A percentile compares a stretch with the other conserved stretches of the same genome.
These are phyloP conservation scores for Geosmithia flava DNA, from an alignment of 2,329 filamentous ascomycete species.

Conservation along the genomic window DNA sequence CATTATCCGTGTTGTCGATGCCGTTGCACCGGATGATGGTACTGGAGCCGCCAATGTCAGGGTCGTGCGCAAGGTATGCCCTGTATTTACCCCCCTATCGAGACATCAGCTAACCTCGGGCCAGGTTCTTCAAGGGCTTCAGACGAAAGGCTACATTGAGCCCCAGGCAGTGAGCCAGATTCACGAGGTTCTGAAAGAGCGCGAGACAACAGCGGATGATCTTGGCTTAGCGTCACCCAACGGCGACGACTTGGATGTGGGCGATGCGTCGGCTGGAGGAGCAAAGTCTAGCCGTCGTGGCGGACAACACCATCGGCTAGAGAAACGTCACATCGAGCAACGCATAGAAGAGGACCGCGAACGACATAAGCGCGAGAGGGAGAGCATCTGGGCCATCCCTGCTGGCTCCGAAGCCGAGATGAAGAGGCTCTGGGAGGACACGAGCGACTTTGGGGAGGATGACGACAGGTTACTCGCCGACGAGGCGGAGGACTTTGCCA, in stretches of 20 bases:
- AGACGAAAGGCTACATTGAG: slow-evolving; percentile 61
- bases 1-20: slow-evolving; percentile 81
- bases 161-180: slow-evolving; percentile 65
- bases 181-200: slow-evolving; percentile 69
- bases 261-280: slow-evolving; percentile 25
- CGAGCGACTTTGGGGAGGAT: slow-evolving; percentile 77
- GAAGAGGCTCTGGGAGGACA: slow-evolving; percentile 74
- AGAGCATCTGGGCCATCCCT: slow-evolving; percentile 85
- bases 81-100: background rate
- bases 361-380: slow-evolving; percentile 79
- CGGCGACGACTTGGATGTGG: slow-evolving; percentile 22
- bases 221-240: slow-evolving; percentile 38
- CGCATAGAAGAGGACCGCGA: slow-evolving; percentile 95
- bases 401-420: slow-evolving; percentile 54
- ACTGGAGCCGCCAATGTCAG: slow-evolving; percentile 89
- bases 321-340: slow-evolving; percentile 87
- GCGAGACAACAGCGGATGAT: slow-evolving; percentile 54
- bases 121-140: slow-evolving; percentile 57
- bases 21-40: slow-evolving; percentile 77
- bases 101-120: background rate
- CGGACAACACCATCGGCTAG: slow-evolving; percentile 34
- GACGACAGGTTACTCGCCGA: slow-evolving; percentile 68
- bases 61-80: slow-evolving; percentile 66
- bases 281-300: slow-evolving; percentile 19
- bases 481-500: slow-evolving; percentile 43